These are phyloP conservation scores for Cryphonectria naterciae DNA, from an alignment of 2,329 filamentous ascomycete genomes.

Conservation along the genomic window DNA sequence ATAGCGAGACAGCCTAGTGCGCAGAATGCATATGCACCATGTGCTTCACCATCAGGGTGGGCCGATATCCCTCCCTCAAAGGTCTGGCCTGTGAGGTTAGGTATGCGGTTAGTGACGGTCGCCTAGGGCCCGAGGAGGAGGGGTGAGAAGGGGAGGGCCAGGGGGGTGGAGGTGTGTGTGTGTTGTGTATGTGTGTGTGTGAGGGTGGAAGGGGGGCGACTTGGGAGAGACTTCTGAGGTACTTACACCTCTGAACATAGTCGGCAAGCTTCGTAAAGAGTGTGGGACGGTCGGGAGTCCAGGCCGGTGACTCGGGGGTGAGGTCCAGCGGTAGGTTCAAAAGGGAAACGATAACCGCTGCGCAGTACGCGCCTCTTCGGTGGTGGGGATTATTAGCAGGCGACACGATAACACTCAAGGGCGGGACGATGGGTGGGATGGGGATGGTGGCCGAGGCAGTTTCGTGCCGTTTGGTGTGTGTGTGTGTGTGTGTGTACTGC, in stretches of 20 bases:
- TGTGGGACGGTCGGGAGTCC: constrained; percentile 58
- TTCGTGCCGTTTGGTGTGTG: background rate
- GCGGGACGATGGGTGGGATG: background rate
- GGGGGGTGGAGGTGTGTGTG: background rate
- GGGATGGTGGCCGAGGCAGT: background rate
- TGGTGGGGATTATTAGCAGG: constrained; percentile 19
- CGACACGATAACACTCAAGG: background rate
- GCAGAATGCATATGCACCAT: constrained; percentile 96
- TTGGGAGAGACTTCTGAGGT: constrained; percentile 28
- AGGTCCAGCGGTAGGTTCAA: constrained; percentile 82
- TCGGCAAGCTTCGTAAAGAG: constrained; percentile 76
- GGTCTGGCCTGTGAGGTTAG: constrained; percentile 70
- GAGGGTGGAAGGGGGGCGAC: constrained; percentile 3
- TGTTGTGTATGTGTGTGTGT: background rate
- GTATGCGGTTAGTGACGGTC: constrained; percentile 31
- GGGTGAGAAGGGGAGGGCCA: background rate
- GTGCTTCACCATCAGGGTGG: constrained; percentile 85
- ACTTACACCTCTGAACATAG: constrained; percentile 80
- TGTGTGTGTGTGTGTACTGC: background rate
- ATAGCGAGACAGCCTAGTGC: constrained; percentile 88
- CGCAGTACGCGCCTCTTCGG: constrained; percentile 84
- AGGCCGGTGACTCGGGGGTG: constrained; percentile 71
- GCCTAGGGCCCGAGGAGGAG: constrained; percentile 16
- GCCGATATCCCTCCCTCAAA: constrained; percentile 93
- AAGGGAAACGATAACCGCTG: constrained; percentile 80